Evolutionary conservation across 1,284 basidiomycete species (phyloP).

Genomic region (Melampsora americana): DNA sequence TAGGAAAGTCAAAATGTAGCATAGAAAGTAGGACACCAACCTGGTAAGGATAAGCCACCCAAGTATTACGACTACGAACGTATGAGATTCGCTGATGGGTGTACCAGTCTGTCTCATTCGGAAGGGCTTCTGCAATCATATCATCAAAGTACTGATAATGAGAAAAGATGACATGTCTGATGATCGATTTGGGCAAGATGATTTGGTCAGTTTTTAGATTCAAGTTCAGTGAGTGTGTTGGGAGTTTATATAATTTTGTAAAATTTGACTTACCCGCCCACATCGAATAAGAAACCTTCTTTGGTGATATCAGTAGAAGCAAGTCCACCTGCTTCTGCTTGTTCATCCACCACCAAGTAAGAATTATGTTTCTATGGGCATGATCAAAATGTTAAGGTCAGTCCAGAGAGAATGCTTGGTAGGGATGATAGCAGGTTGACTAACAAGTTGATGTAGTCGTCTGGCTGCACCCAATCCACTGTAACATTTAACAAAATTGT

Average conservation of each 20-base stretch:
- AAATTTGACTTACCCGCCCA: constrained; percentile 51
- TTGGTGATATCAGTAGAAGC: constrained; percentile 59
- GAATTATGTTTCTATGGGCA: constrained; percentile 53
- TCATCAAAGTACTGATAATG: constrained; percentile 61
- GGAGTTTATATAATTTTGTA: too few species aligned
- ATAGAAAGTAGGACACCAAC: constrained; percentile 33
- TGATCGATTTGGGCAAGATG: neutral
- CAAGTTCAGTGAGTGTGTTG: neutral
- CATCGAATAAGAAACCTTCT: constrained; percentile 61
- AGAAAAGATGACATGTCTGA: constrained; percentile 61
- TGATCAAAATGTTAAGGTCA: neutral
- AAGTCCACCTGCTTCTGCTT: constrained; percentile 58
- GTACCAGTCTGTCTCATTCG: constrained; percentile 58
- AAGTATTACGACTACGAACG: constrained; percentile 57
- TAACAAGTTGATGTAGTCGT: constrained; percentile 35
- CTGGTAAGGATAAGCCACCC: constrained; percentile 58
- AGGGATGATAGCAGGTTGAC: neutral
- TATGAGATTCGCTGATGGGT: constrained; percentile 60
- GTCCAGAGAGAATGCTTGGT: neutral
- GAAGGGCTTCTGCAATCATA: constrained; percentile 58
- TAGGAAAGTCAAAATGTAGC: neutral
- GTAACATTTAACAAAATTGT: neutral
- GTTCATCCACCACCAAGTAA: constrained; percentile 57
- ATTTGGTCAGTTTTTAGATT: neutral
- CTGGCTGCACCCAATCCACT: constrained; percentile 24